A percentile compares a stretch with the other conserved stretches of the same genome.
Evolutionary conservation across 73 alveolate genomes (phyloP).

Genomic region (Paramecium sexaurelia): DNA sequence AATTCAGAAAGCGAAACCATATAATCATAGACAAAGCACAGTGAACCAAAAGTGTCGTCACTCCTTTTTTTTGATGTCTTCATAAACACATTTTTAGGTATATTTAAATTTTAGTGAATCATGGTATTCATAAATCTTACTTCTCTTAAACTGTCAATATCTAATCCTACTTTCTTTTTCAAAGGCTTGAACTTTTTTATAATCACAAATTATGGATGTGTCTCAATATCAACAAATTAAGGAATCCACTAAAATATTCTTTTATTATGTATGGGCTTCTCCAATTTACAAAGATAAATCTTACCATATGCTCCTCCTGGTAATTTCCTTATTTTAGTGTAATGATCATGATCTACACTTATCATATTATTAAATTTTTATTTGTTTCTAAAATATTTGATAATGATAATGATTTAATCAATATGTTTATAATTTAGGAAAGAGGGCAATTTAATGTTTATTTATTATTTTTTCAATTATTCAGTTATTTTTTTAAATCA

Average conservation of each 20-base stretch:
- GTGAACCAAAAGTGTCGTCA: not conserved
- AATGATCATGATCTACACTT: not conserved
- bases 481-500: not conserved
- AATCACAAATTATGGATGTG: not conserved
- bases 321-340: not conserved
- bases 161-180: conserved; percentile 28
- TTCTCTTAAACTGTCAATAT: not conserved
- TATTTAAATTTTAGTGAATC: not conserved
- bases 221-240: not conserved
- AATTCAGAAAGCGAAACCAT: not conserved
- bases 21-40: conserved; percentile 29
- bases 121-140: not conserved
- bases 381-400: too few relatives aligned
- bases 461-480: not conserved
- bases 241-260: conserved; percentile 12
- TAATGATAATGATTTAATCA: too few relatives aligned
- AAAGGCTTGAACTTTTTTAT: not conserved
- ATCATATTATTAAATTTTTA: not conserved
- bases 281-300: not conserved
- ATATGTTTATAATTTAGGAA: too few relatives aligned
- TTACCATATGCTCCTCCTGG: conserved; percentile 50
- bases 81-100: not conserved
- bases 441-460: too few relatives aligned
- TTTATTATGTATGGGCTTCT: not conserved
- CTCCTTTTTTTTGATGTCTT: not conserved